Base-by-base conservation (phyloP, 306 rosid genomes). In the Trifolium subterraneum region DNA sequence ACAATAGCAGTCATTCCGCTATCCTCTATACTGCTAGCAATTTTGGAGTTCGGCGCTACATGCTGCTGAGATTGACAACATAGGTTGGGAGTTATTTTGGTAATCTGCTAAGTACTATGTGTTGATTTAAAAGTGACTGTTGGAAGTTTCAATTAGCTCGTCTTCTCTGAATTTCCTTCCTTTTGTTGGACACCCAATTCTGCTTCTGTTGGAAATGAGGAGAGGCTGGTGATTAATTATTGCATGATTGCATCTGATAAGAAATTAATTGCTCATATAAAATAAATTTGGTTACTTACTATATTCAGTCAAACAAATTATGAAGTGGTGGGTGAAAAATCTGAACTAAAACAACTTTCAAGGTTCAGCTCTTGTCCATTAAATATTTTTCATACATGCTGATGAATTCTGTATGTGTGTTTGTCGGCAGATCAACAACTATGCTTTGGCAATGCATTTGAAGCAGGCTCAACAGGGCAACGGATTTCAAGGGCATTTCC, bases 391-490 rank as follows among this genome's bases (percentile, higher is more conserved):
- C 10, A 56, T 33, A 20, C 71, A 8, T 35, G 69, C 72, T 79
- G 42, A 83, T 68, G 11, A 48, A 7, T 59, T 10, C 8, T 31
- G 20, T 64, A n/a, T 13, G 35, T 68, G 71, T 56, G 41, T 73
- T 76, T 76, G 75, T 35, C 77, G 77, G 35, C 90, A 94, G 98
- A 44, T 91, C 81, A 90, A 88, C 79, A 94, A 91, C 76, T 91
- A 94, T 80, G 91, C 95, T 23, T 72, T 94, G 91, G 81, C 90
- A 66, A 90, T 94, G 95, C 96, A 91, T 84, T 82, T 94, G 90
- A 91, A 87, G 88, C 98, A 91, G 82, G 91, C 98, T 61, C 91
- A 87, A 71, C 96, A 90, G 76, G 78, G 85, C 90, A 90, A 81
- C 83, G 83, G 90, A 19, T 83, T 91, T 70, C 85, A 89, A 1